Evolutionary conservation across 2,329 filamentous ascomycete genomes (phyloP).

Genomic region (Cladosporium sp.): DNA sequence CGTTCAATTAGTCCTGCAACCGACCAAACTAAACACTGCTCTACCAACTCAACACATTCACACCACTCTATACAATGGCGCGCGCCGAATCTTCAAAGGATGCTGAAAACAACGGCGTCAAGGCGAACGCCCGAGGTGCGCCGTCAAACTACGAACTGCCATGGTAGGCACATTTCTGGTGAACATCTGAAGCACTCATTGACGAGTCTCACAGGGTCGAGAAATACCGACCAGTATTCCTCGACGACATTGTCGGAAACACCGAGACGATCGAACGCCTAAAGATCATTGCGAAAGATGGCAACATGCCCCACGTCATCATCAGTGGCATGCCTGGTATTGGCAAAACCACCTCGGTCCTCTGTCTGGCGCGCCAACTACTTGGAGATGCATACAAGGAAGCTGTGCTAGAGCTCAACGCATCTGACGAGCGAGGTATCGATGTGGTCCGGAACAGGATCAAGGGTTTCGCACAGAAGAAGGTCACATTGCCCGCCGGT

Average conservation of each 20-base stretch:
- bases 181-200: background rate
- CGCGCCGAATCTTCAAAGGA: slow-evolving; percentile 53
- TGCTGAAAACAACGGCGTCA: slow-evolving; percentile 45
- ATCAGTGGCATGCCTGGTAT: slow-evolving; percentile 99
- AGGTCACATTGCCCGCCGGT: slow-evolving; percentile 87
- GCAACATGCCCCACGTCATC: slow-evolving; percentile 99
- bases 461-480: slow-evolving; percentile 98
- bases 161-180: slow-evolving; percentile 56
- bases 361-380: slow-evolving; percentile 88
- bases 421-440: slow-evolving; percentile 93
- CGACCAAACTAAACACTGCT: slow-evolving; percentile 8
- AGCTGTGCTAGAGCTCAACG: slow-evolving; percentile 93
- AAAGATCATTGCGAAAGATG: slow-evolving; percentile 97
- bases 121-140: slow-evolving; percentile 41
- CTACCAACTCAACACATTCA: background rate
- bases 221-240: slow-evolving; percentile 92
- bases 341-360: slow-evolving; percentile 93
- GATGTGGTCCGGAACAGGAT: slow-evolving; percentile 96
- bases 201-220: slow-evolving; percentile 70
- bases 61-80: slow-evolving; percentile 39
- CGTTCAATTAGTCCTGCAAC: background rate
- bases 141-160: slow-evolving; percentile 70
- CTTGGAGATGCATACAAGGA: slow-evolving; percentile 95
- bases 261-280: slow-evolving; percentile 95
- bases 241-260: slow-evolving; percentile 97